phyloP scores from a whole-genome alignment of 768 basidiomycete genomes.

The Mycena galericulata region DNA sequence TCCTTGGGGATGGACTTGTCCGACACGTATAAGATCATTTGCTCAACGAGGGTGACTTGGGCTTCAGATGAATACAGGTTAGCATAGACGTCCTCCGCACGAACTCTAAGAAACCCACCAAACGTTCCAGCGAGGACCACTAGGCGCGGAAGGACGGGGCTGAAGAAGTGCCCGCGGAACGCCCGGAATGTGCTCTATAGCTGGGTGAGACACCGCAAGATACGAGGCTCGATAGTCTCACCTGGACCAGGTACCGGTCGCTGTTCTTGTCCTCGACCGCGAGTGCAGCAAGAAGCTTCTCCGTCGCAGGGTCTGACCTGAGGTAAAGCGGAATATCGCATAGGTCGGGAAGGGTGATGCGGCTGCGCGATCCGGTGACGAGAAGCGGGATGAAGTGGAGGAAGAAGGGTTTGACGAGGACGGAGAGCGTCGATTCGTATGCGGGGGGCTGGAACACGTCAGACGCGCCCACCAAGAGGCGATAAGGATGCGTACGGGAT shows the following conservation, averaged over 20 bases:
- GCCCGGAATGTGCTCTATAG: slow-evolving; percentile 20
- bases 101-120: slow-evolving; percentile 2
- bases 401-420: slow-evolving; percentile 18
- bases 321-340: slow-evolving; percentile 17
- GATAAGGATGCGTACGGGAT: slow-evolving; percentile 17
- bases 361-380: slow-evolving; percentile 1
- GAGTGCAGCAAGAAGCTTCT: slow-evolving; percentile 16
- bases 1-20: slow-evolving; percentile 22
- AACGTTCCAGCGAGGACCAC: slow-evolving; percentile 10
- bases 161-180: slow-evolving; percentile 14
- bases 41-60: slow-evolving; percentile 21
- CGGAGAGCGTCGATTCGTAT: slow-evolving; percentile 27
- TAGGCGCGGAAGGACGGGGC: slow-evolving; percentile 15
- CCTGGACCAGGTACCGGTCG: slow-evolving; percentile 12
- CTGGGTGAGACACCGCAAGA: background rate
- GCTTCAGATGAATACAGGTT: slow-evolving; percentile 3
- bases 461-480: background rate
- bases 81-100: background rate
- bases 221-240: slow-evolving; percentile 1
- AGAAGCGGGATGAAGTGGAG: slow-evolving; percentile 8
- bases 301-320: slow-evolving; percentile 20
- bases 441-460: slow-evolving; percentile 5
- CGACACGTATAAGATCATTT: slow-evolving; percentile 17
- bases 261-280: slow-evolving; percentile 15
- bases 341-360: slow-evolving; percentile 19